Conservation (phyloP, 1,284 basidiomycete species). For the Ganoderma boninense region DNA sequence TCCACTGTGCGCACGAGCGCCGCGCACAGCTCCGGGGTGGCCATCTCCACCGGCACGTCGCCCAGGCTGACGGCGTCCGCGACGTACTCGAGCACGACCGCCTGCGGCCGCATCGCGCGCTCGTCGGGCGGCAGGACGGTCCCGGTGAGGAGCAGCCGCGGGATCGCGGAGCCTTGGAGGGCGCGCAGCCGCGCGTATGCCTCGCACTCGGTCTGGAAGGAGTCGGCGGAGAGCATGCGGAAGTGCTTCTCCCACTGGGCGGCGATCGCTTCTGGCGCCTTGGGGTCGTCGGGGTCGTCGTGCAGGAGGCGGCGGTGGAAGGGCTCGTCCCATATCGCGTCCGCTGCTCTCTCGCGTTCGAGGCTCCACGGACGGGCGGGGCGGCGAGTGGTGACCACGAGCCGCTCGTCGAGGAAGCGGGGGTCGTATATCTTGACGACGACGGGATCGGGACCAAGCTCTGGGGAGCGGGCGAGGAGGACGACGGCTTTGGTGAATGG, state of each 20-base stretch:
- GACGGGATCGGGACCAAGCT: constrained; percentile 7
- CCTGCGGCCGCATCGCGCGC: constrained; percentile 13
- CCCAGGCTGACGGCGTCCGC: constrained; percentile 16
- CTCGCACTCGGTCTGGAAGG: constrained; percentile 4
- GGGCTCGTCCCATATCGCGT: not conserved
- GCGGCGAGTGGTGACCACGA: not conserved
- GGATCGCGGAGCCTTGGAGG: constrained; percentile 19
- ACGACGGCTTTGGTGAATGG: constrained; percentile 31
- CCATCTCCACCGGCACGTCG: constrained; percentile 1
- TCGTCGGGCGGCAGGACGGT: constrained; percentile 9
- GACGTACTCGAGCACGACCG: constrained; percentile 21
- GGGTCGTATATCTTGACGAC: constrained; percentile 25
- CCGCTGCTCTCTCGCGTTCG: constrained; percentile 7
- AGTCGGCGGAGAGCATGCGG: not conserved
- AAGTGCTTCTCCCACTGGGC: constrained; percentile 12
- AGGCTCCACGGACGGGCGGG: constrained; percentile 14
- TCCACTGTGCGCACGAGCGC: constrained; percentile 11
- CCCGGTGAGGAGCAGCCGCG: constrained; percentile 10
- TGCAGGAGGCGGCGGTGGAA: constrained; percentile 7
- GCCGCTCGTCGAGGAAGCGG: constrained; percentile 15
- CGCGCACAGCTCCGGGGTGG: constrained; percentile 2
- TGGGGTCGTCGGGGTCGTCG: not conserved
- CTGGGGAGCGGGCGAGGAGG: constrained; percentile 2
- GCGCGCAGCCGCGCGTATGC: constrained; percentile 12
- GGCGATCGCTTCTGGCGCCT: not conserved